phyloP scores from a whole-genome alignment of 208 protist species.

The Trypanosoma melophagium region DNA sequence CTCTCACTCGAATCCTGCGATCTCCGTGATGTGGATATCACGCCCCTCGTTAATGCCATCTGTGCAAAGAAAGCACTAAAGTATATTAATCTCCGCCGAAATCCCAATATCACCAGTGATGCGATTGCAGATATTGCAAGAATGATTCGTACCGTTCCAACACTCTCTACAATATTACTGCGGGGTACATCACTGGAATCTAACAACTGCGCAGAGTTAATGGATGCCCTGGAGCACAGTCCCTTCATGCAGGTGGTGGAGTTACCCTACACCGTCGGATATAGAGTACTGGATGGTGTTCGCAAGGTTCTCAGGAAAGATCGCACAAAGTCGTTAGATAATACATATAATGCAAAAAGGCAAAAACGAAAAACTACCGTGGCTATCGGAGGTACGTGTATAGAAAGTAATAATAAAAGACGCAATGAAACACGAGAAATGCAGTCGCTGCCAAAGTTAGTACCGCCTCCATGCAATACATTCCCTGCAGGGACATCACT shows the following conservation, averaged over 20 bases:
- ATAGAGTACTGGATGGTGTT: constrained; percentile 27
- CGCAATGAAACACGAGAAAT: too few species aligned
- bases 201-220: constrained; percentile 35
- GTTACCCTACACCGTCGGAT: constrained; percentile 82
- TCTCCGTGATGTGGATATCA: constrained; percentile 65
- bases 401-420: too few species aligned
- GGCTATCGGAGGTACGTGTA: too few species aligned
- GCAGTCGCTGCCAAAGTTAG: background rate
- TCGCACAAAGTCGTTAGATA: background rate
- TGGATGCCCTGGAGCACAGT: constrained; percentile 41
- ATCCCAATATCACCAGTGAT: constrained; percentile 54
- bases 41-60: constrained; percentile 54
- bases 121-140: constrained; percentile 36
- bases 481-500: background rate
- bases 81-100: constrained; percentile 64
- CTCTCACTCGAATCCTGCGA: constrained; percentile 57
- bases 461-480: background rate
- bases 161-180: constrained; percentile 40
- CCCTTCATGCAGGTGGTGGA: constrained; percentile 41
- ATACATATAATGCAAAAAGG: background rate
- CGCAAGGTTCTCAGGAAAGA: constrained; percentile 6
- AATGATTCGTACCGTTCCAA: constrained; percentile 42
- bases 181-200: constrained; percentile 42
- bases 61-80: constrained; percentile 31
- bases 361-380: background rate